Evolutionary conservation across 345 rosid species (phyloP).

Genomic region (Laguncularia racemosa): DNA sequence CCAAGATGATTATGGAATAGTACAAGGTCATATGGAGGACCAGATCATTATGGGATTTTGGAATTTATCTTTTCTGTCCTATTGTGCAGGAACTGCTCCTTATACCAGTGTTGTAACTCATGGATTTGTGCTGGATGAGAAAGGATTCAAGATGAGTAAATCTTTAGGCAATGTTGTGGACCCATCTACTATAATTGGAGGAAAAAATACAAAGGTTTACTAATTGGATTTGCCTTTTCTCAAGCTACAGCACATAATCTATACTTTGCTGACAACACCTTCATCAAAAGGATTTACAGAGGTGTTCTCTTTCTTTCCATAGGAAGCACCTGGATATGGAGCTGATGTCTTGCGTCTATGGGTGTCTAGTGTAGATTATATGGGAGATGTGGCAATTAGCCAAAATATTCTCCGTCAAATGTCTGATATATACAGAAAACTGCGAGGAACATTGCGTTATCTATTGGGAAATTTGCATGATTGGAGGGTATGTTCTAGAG

Average conservation of each 20-base stretch:
- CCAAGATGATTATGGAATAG: no score
- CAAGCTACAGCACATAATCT: background rate
- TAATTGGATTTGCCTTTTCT: background rate
- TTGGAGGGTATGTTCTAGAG: slow-evolving; percentile 57
- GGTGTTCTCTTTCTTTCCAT: slow-evolving; percentile 22
- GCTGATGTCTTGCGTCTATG: slow-evolving; percentile 93
- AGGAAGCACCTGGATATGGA: slow-evolving; percentile 94
- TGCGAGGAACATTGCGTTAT: slow-evolving; percentile 87
- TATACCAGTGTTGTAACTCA: slow-evolving; percentile 78
- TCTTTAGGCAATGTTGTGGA: slow-evolving; percentile 92
- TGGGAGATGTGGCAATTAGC: slow-evolving; percentile 78
- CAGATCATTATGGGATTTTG: background rate
- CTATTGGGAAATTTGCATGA: slow-evolving; percentile 94
- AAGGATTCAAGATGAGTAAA: slow-evolving; percentile 96
- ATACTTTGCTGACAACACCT: background rate
- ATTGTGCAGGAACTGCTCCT: slow-evolving; percentile 68
- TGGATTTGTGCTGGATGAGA: slow-evolving; percentile 98
- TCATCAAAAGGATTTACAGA: slow-evolving; percentile 5
- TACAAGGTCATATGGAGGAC: no score
- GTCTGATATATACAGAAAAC: slow-evolving; percentile 87
- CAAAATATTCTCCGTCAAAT: slow-evolving; percentile 81
- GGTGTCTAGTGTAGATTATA: slow-evolving; percentile 98
- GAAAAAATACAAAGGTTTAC: slow-evolving; percentile 62
- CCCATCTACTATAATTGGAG: slow-evolving; percentile 74
- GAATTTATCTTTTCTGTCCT: background rate